These are phyloP conservation scores for Chlamydomonas urium DNA, from an alignment of 139 green algal species.

Conservation along the genomic window DNA sequence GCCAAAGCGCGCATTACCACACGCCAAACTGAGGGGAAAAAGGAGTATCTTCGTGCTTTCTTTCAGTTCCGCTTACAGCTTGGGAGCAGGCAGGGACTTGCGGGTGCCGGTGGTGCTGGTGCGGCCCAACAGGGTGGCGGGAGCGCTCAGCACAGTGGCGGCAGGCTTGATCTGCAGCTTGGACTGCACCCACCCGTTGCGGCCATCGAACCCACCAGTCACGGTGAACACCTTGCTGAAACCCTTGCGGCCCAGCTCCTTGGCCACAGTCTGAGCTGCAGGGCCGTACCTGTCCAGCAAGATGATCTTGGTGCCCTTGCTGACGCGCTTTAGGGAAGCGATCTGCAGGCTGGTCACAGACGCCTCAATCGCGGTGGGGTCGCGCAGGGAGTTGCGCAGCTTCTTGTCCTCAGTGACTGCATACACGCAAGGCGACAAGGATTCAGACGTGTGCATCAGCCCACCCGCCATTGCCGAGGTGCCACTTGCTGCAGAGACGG, in stretches of 20 bases:
- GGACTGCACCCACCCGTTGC: slow-evolving; percentile 57
- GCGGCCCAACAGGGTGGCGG: not conserved
- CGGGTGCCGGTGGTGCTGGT: not conserved
- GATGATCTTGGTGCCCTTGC: slow-evolving; percentile 59
- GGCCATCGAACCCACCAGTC: slow-evolving; percentile 64
- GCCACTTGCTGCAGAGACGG: too few relatives aligned
- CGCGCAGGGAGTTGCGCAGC: slow-evolving; percentile 62
- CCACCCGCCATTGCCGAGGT: too few relatives aligned
- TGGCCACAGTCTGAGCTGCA: slow-evolving; percentile 60
- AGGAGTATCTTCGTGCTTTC: not conserved
- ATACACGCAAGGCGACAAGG: too few relatives aligned
- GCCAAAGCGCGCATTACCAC: too few relatives aligned
- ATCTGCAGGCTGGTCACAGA: slow-evolving; percentile 64
- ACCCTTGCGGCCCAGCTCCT: slow-evolving; percentile 59
- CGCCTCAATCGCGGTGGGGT: slow-evolving; percentile 48
- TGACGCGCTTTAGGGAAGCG: slow-evolving; percentile 63
- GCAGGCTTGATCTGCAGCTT: slow-evolving; percentile 78
- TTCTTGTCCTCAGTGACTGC: slow-evolving; percentile 27
- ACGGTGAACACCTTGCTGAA: slow-evolving; percentile 60
- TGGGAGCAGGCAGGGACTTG: not conserved
- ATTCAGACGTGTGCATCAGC: too few relatives aligned
- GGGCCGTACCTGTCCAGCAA: slow-evolving; percentile 76
- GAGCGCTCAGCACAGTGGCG: slow-evolving; percentile 10
- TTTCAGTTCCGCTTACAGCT: not conserved
- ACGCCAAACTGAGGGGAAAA: not conserved